Evolutionary conservation across 2,329 filamentous ascomycete genomes (phyloP), one percentile per base, ranked within the genome.

Genomic region (Scedosporium aurantiacum): DNA sequence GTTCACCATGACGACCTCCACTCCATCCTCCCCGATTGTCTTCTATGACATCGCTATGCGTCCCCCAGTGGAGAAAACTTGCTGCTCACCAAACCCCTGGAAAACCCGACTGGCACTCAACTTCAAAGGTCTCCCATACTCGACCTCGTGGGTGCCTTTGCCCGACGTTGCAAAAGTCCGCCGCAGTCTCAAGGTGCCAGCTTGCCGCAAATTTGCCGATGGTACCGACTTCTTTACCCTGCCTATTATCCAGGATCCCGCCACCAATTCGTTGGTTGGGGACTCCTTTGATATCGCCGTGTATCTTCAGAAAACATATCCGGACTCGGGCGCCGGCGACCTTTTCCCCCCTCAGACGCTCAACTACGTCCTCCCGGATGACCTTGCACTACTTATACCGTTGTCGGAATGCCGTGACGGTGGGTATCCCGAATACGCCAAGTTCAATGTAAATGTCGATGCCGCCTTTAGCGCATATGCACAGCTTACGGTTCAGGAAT

Each of bases 261-360:
- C 66, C 18, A 79, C 76, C 0, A 67, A 66, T 4, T 63, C 70
- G 0, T 58, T 74, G 0, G 61, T 87, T 2, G 85, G 85, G 4
- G 85, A 88, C 71, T 83, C 83, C 2, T 85, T 86, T 67, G 85
- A 87, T 60, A 88, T 88, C 63, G 85, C 85, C 5, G 70, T 79
- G 27, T 81, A 86, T 66, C 74, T 88, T 1, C 78, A 87, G 25
- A 70, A 76, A 1, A 74, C 68, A 0, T 84, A 81, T 61, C 81
- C 82, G 0, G 62, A 70, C 32, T 68, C 75, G 0, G 78, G 78
- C 1, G 72, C 67, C 1, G 75, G 76, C 0, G 69, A 76, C 55
- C 73, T 87, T 2, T 82, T 86, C 65, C 78, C 78, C 0, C 57
- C 69, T 2, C 68, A 70, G 68, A 71, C 55, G 5, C 71, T 82